These are phyloP conservation scores for Yamadazyma epiphylla DNA, from an alignment of 1,139 yeast genomes.

Conservation along the genomic window DNA sequence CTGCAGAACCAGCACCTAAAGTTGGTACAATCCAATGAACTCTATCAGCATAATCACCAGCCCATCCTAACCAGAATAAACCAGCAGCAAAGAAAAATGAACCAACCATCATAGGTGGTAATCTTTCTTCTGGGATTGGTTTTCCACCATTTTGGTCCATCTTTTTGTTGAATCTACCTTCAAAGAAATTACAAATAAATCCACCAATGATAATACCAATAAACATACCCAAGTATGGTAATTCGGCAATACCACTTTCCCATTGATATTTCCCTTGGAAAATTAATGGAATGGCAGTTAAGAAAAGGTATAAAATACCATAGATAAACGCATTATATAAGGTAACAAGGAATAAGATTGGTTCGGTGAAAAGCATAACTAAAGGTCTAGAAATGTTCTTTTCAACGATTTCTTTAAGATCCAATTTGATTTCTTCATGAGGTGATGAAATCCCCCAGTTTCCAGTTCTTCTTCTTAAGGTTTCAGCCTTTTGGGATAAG, in stretches of 20 bases:
- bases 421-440: constrained; percentile 66
- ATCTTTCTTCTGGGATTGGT: constrained; percentile 75
- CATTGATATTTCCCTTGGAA: constrained; percentile 60
- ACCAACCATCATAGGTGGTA: constrained; percentile 72
- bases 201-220: constrained; percentile 66
- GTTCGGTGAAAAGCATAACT: constrained; percentile 65
- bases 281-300: constrained; percentile 77
- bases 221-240: constrained; percentile 60
- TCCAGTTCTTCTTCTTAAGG: constrained; percentile 51
- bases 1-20: constrained; percentile 65
- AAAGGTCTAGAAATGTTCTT: constrained; percentile 72
- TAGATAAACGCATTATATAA: constrained; percentile 80
- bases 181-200: constrained; percentile 23
- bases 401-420: constrained; percentile 60
- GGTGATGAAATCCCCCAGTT: constrained; percentile 86
- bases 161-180: constrained; percentile 18
- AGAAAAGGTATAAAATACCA: constrained; percentile 72
- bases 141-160: constrained; percentile 47
- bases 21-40: constrained; percentile 90
- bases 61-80: constrained; percentile 81
- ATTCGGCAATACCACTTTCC: constrained; percentile 49
- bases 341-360: constrained; percentile 64
- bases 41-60: constrained; percentile 63
- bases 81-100: constrained; percentile 71
- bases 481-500: constrained; percentile 58